A percentile compares a stretch with the other conserved stretches of the same genome.
Conservation (phyloP, 345 rosid species). For the Ailanthus altissimus region DNA sequence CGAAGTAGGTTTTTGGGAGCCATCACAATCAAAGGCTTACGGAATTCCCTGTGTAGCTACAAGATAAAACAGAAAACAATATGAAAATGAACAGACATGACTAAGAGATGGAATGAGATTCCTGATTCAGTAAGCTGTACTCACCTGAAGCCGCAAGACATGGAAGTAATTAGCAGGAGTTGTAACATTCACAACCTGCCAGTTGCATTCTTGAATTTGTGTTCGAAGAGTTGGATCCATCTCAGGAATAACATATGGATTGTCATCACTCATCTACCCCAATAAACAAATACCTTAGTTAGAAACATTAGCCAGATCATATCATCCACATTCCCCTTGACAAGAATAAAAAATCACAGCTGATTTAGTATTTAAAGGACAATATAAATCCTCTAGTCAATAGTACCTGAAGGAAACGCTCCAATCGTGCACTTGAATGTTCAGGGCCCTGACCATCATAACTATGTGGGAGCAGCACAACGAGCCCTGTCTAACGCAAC, state of each 20-base stretch:
- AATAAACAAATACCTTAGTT: conserved; percentile 1
- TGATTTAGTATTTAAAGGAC: neutral
- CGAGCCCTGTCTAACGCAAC: conserved; percentile 83
- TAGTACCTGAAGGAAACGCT: conserved; percentile 74
- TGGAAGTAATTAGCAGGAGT: conserved; percentile 91
- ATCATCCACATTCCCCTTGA: neutral
- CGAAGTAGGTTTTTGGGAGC: conserved; percentile 92
- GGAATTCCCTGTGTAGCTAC: conserved; percentile 87
- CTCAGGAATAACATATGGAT: conserved; percentile 75
- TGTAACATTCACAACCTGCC: conserved; percentile 88
- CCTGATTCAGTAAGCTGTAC: conserved; percentile 20
- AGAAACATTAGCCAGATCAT: neutral
- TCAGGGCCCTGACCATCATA: conserved; percentile 91
- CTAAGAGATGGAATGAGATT: neutral
- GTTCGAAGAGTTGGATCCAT: conserved; percentile 76
- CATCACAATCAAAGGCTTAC: conserved; percentile 87
- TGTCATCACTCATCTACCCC: conserved; percentile 82
- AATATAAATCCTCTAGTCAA: conserved; percentile 1
- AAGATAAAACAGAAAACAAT: conserved; percentile 12
- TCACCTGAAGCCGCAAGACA: conserved; percentile 77
- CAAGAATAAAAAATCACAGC: neutral
- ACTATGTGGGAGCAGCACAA: conserved; percentile 75
- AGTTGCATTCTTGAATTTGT: conserved; percentile 85
- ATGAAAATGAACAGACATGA: neutral
- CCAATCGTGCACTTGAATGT: conserved; percentile 81